These are phyloP conservation scores for Ballota nigra DNA, from an alignment of 257 asterid species.

Conservation along the genomic window DNA sequence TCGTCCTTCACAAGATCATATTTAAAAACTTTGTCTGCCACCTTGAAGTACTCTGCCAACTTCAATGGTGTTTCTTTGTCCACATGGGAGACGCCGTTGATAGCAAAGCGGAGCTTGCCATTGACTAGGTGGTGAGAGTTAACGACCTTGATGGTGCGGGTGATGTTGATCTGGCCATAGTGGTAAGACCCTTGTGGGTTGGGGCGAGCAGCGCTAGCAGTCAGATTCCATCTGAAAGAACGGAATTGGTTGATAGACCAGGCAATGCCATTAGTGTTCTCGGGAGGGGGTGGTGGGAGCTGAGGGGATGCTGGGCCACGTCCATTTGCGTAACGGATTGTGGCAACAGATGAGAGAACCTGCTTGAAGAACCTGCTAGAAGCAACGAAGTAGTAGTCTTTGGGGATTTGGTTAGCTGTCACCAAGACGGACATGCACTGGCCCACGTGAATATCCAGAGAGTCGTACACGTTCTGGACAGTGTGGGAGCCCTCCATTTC, in stretches of 20 bases:
- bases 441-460: slow-evolving; percentile 48
- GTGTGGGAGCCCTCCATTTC: slow-evolving; percentile 58
- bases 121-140: slow-evolving; percentile 24
- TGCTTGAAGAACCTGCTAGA: slow-evolving; percentile 45
- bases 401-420: slow-evolving; percentile 41
- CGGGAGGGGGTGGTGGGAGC: slow-evolving; percentile 51
- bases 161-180: slow-evolving; percentile 56
- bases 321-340: slow-evolving; percentile 34
- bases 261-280: slow-evolving; percentile 39
- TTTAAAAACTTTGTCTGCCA: slow-evolving; percentile 35
- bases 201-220: slow-evolving; percentile 60
- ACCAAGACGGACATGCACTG: slow-evolving; percentile 50
- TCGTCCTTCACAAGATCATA: slow-evolving; percentile 47
- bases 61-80: slow-evolving; percentile 50
- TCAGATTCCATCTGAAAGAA: slow-evolving; percentile 59
- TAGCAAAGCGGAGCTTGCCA: slow-evolving; percentile 50
- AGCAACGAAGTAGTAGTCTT: slow-evolving; percentile 45
- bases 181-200: slow-evolving; percentile 63
- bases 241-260: slow-evolving; percentile 60
- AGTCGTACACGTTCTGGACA: slow-evolving; percentile 42
- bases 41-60: slow-evolving; percentile 47
- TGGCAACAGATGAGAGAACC: slow-evolving; percentile 33
- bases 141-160: slow-evolving; percentile 50
- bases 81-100: slow-evolving; percentile 50
- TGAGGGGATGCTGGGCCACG: slow-evolving; percentile 35